Evolutionary conservation across 2,329 filamentous ascomycete species (phyloP), one percentile per base, ranked within the genome.

Genomic region (Sclerotinia spermophila): DNA sequence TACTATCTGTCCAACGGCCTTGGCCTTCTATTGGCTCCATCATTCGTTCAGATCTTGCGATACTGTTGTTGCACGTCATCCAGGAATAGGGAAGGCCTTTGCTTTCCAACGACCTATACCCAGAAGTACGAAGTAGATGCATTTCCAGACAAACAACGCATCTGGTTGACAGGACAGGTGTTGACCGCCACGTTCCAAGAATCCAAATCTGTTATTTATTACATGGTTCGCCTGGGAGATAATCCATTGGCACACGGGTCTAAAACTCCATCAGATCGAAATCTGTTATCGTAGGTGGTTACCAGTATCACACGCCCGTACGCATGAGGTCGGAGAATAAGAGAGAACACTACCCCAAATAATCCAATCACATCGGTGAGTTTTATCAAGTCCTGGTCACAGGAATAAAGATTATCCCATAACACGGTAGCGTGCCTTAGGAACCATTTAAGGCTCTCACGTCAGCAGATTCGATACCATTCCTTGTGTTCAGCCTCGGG

Each of bases 401-500:
- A 60, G 35, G 8, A 60, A 38, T 60, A 19, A 60, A 60, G 35
- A 42, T 40, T 24, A 19, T 24, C 10, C 24, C 8, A 60, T 60
- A 35, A 60, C 58, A 60, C 40, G 58, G 60, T 64, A 38, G n/a
- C 42, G 38, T 65, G 33, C 44, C 61, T 65, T 10, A 51, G 30
- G 33, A 35, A 40, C 19, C 21, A 21, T 51, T 51, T 35, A 51
- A 65, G 44, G 61, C 61, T 65, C 61, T 51, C 61, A 65, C 61
- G 61, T 65, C 61, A 65, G 61, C 61, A 15, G 44, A 51, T 24
- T 38, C 21, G 24, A 27, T 45, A 62, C 21, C 42, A 13, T 33
- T 24, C 27, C 59, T 62, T 24, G 61, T 51, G n/a, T 65, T 51
- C 61, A 64, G 61, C 61, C 61, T 19, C 61, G 44, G 61, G 33